Evolutionary conservation across 148 eudicot genomes (phyloP).

Genomic region (Cornus controversa): DNA sequence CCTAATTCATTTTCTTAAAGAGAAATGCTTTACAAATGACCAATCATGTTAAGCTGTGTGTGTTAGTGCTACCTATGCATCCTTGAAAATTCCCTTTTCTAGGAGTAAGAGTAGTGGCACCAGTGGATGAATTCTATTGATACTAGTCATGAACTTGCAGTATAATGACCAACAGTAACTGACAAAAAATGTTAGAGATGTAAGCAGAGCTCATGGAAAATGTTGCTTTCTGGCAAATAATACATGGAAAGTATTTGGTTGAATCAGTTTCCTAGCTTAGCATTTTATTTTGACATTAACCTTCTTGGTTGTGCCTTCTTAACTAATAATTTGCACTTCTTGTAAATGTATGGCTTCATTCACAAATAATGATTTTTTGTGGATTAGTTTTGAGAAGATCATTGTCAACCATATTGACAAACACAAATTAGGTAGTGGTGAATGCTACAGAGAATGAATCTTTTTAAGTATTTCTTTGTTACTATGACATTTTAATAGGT

Average conservation of each 20-base stretch:
- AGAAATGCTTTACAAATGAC: neutral
- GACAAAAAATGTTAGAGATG: neutral
- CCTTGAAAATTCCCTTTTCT: neutral
- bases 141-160: neutral
- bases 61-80: neutral
- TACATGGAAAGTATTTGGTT: neutral
- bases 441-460: neutral
- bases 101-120: neutral
- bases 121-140: neutral
- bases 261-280: neutral
- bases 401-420: neutral
- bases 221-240: neutral
- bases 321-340: neutral
- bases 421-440: neutral
- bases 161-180: neutral
- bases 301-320: neutral
- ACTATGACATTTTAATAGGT: neutral
- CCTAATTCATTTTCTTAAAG: neutral
- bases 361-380: neutral
- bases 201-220: neutral
- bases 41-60: neutral
- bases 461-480: neutral
- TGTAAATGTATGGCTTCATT: too few relatives aligned
- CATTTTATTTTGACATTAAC: neutral
- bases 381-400: neutral